Percentiles rank a stretch among this genome's conserved stretches.
These are phyloP conservation scores for Fusarium phyllophilum DNA, from an alignment of 2,329 filamentous ascomycete genomes.

Conservation along the genomic window DNA sequence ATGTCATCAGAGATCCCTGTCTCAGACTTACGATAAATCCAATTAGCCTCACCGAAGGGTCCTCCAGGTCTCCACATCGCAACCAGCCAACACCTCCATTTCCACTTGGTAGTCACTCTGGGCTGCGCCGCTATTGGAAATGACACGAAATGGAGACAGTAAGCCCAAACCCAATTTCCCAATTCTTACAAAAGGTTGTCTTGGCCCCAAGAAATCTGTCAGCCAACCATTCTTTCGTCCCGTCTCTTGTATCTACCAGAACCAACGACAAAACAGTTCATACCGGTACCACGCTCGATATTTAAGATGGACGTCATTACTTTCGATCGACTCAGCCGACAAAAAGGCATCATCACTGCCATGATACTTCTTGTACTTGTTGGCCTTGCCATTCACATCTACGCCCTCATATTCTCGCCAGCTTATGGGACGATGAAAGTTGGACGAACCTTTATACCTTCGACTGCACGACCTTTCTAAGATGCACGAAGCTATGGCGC, in stretches of 20 bases:
- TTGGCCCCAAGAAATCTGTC: neutral
- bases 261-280: neutral
- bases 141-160: neutral
- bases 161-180: neutral
- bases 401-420: neutral
- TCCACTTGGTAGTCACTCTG: neutral
- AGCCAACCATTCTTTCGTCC: neutral
- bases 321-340: neutral
- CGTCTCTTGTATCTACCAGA: neutral
- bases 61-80: neutral
- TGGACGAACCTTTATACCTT: neutral
- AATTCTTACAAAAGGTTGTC: neutral
- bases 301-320: neutral
- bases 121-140: neutral
- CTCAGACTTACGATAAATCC: neutral
- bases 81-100: neutral
- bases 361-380: constrained; percentile 1
- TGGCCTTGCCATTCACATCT: neutral
- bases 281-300: rapidly evolving
- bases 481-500: neutral
- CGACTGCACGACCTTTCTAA: neutral
- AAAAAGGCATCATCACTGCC: neutral
- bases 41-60: neutral
- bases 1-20: neutral
- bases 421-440: neutral